These are phyloP conservation scores for Mortierella sp. DNA, from an alignment of 371 early-diverging fungal species.

Conservation along the genomic window DNA sequence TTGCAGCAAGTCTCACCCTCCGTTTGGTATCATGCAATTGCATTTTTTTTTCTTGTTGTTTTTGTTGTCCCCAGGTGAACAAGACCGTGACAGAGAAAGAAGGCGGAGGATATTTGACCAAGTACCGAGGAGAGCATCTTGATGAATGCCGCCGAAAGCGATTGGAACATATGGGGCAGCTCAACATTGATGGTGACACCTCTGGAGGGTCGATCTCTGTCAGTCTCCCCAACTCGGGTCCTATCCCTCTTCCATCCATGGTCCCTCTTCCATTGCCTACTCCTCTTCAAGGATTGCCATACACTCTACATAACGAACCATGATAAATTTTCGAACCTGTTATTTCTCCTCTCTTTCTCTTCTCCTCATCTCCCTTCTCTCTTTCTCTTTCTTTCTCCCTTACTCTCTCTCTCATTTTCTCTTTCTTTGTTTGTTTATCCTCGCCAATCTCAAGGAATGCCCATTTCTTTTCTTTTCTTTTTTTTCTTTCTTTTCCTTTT, in stretches of 20 bases:
- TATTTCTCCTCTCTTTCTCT: background rate
- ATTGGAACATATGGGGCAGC: constrained; percentile 25
- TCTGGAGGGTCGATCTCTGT: background rate
- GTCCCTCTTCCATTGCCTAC: background rate
- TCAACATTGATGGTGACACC: background rate
- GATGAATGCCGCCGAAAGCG: constrained; percentile 57
- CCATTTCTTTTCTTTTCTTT: background rate
- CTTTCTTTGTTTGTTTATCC: too few species aligned
- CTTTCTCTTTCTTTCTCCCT: background rate
- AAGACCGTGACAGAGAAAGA: constrained; percentile 76
- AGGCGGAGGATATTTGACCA: constrained; percentile 69
- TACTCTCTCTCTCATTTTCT: background rate
- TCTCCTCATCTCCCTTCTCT: background rate
- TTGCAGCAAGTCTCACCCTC: too few species aligned
- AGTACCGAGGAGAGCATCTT: constrained; percentile 72
- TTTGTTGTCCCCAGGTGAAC: constrained; percentile 56
- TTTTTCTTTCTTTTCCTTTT: constrained; percentile 5
- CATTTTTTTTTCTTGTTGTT: background rate
- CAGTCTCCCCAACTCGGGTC: background rate
- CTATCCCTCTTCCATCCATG: background rate
- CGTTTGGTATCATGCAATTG: background rate
- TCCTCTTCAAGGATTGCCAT: background rate
- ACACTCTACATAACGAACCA: constrained; percentile 18
- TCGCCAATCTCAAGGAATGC: too few species aligned
- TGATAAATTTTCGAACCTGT: background rate